Base-by-base conservation (phyloP, 2,329 filamentous ascomycete genomes). In the Orbilia blumenaviensis region DNA sequence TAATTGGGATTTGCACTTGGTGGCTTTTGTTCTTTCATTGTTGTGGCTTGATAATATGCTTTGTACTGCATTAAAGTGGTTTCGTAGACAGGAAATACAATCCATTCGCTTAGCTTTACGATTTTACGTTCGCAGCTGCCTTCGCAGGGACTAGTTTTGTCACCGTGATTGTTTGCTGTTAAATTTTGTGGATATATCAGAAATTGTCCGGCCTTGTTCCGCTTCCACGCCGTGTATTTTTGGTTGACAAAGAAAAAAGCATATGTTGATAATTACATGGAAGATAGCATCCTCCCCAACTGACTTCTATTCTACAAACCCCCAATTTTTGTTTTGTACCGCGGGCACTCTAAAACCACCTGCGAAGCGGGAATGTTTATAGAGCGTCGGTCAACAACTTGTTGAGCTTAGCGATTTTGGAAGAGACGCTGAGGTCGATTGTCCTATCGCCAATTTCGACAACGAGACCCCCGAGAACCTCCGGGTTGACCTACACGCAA, bases 401-500 rank as follows among this genome's bases (percentile, higher is more conserved):
- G 92, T 99, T 99, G 89, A 99, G 92, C 90, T 93, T 96, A 84
- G 92, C 89, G 85, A 99, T 91, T 89, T 94, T 96, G 84, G 92
- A 88, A 58, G 94, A 94, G 82, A 99, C 94, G 85, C 91, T 95
- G 81, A 97, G 91, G 86, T 99, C 95, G 83, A 99, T 97, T 84
- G 94, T 98, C 83, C 94, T 92, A 88, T 98, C 94, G 82, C 94
- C 94, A 81, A 98, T 91, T 87, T 98, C 94, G 82, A 99, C 94
- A 80, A 99, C 86, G 80, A 99, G 90, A 78, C 95, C 95, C 80
- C 95, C 95, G 80, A 96, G 86, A 83, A 99, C 94, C 74, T 98
- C 94, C 78, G 94, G 88, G 89, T 97, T 95, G 84, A 98, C 92
- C 92, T 93, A 79, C 72, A 29, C 32, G 58, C 25, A 27, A 21